A percentile compares a stretch with the other conserved stretches of the same genome.
Conservation (phyloP, 176 grass and related monocot genomes). For the Dendrocalamus sinicus region DNA sequence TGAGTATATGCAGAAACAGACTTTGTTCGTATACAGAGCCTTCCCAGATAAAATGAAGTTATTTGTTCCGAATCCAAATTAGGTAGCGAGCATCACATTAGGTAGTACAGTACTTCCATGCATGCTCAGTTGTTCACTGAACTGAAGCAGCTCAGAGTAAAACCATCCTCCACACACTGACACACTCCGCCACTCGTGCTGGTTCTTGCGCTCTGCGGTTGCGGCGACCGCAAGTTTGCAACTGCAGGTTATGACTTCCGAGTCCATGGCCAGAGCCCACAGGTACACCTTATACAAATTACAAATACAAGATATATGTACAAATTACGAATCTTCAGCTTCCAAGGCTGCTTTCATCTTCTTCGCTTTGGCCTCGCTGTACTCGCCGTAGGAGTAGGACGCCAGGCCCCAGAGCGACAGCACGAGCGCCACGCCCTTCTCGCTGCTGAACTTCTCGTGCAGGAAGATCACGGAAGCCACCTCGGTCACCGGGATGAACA, state of each 20-base stretch:
- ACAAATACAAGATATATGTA: background rate
- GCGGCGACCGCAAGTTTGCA: too few species aligned
- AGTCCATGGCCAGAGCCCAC: too few species aligned
- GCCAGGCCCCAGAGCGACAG: slow-evolving; percentile 81
- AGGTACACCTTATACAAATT: background rate
- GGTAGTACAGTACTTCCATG: background rate
- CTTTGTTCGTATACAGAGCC: background rate
- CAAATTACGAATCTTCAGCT: background rate
- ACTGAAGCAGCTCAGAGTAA: background rate
- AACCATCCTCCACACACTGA: background rate
- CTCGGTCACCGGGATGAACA: slow-evolving; percentile 73
- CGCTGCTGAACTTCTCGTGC: slow-evolving; percentile 70
- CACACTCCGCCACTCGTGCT: background rate
- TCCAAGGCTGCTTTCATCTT: slow-evolving; percentile 1
- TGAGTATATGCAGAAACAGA: background rate
- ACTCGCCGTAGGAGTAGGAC: slow-evolving; percentile 78
- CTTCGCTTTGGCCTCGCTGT: slow-evolving; percentile 41
- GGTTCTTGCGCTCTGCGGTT: background rate
- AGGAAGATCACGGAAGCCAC: slow-evolving; percentile 62
- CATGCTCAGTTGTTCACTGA: background rate
- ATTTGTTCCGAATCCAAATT: background rate
- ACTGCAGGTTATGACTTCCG: too few species aligned
- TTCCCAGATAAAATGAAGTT: background rate
- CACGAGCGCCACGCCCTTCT: slow-evolving; percentile 63
- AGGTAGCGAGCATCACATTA: background rate